Evolutionary conservation across 2,329 filamentous ascomycete genomes (phyloP).

Genomic region (Penicillium freii): DNA sequence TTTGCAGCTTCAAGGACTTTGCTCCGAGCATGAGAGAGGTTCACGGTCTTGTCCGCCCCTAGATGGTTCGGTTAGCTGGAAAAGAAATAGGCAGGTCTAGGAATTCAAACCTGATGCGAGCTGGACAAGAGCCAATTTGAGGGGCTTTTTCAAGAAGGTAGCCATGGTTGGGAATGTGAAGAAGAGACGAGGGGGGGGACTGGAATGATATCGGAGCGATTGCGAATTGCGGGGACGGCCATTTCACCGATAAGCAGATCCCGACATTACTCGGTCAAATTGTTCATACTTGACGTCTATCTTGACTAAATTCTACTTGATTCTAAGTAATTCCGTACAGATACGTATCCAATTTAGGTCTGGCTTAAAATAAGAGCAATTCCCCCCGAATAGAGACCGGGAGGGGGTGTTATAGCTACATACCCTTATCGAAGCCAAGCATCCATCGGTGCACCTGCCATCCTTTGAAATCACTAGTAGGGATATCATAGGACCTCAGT

Average conservation of each 20-base stretch:
- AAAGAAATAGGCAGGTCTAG: neutral
- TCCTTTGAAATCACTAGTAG: neutral
- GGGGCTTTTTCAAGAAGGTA: conserved; percentile 66
- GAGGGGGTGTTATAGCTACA: neutral
- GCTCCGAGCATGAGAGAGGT: conserved; percentile 74
- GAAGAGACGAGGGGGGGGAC: conserved; percentile 4
- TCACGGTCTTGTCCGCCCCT: conserved; percentile 78
- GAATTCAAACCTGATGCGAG: conserved; percentile 62
- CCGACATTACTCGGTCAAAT: neutral
- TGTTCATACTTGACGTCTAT: neutral
- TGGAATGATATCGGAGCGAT: conserved; percentile 5
- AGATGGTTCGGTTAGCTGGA: conserved; percentile 7
- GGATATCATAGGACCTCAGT: neutral
- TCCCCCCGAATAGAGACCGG: too few species aligned
- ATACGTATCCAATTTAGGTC: neutral
- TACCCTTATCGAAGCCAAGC: neutral
- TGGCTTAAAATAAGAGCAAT: neutral
- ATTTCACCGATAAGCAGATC: conserved; percentile 10
- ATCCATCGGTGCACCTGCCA: neutral
- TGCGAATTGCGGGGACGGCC: conserved; percentile 12
- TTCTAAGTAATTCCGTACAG: neutral
- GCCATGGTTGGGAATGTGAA: conserved; percentile 42
- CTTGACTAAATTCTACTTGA: neutral
- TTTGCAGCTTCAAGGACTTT: conserved; percentile 80
- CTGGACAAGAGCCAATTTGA: conserved; percentile 80